Percentiles rank a stretch among this genome's conserved stretches.
phyloP scores from a whole-genome alignment of 345 rosid species.

The Aquilaria yunnanensis region DNA sequence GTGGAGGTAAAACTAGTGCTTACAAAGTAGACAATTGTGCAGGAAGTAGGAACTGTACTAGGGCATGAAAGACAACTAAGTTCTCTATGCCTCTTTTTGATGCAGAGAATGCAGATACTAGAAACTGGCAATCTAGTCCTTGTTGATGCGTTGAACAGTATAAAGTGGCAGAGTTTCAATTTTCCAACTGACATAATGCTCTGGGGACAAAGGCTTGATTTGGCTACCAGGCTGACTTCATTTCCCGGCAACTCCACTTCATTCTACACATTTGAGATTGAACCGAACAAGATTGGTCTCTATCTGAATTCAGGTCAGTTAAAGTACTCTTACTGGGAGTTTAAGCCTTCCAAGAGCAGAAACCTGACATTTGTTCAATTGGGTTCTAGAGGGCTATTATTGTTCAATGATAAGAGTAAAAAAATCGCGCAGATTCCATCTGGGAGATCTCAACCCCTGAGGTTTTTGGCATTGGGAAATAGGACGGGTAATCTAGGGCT shows the following conservation, averaged over 20 bases:
- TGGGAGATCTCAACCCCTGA: conserved; percentile 25
- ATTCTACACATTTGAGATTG: conserved; percentile 71
- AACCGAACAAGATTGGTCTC: conserved; percentile 50
- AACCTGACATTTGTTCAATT: conserved; percentile 47
- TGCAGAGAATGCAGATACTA: conserved; percentile 72
- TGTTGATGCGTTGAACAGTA: conserved; percentile 39
- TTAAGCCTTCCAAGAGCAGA: conserved; percentile 54
- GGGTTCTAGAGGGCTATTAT: conserved; percentile 45
- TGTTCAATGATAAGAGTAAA: conserved; percentile 45
- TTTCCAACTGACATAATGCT: conserved; percentile 87
- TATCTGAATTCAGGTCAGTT: conserved; percentile 47
- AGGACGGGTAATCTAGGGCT: conserved; percentile 77
- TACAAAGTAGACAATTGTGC: not conserved
- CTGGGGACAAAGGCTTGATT: conserved; percentile 71
- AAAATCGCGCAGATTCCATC: conserved; percentile 55
- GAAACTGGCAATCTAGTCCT: conserved; percentile 69
- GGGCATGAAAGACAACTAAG: not conserved
- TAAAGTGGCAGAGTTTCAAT: conserved; percentile 95
- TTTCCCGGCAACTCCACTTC: conserved; percentile 50
- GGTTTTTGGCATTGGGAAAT: conserved; percentile 68
- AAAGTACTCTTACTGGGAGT: conserved; percentile 91
- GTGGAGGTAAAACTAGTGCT: conserved; percentile 55
- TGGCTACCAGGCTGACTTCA: conserved; percentile 81
- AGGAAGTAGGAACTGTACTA: not conserved
- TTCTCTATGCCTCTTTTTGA: conserved; percentile 2